Percentiles rank a stretch among this genome's conserved stretches.
These are phyloP conservation scores for Buddleja alternifolia DNA, from an alignment of 257 asterid species.

Conservation along the genomic window DNA sequence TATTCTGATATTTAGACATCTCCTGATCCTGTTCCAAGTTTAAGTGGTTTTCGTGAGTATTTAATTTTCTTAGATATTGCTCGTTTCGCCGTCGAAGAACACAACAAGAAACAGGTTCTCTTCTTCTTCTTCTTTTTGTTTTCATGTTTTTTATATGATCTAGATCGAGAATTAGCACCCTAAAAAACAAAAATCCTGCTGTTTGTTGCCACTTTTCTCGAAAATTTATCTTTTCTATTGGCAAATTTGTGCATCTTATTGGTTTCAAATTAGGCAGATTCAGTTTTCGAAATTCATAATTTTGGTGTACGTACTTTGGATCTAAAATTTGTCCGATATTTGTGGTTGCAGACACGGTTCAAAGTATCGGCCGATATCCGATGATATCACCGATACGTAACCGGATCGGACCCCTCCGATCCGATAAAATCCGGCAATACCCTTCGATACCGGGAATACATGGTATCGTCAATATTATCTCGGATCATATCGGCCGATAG, in stretches of 20 bases:
- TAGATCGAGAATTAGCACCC: background rate
- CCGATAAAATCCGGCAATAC: no score
- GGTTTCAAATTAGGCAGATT: background rate
- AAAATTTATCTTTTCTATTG: background rate
- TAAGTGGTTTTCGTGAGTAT: no score
- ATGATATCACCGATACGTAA: no score
- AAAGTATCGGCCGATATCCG: no score
- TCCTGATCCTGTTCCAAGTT: no score
- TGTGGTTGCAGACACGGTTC: no score
- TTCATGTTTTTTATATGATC: background rate
- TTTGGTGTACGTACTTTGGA: background rate
- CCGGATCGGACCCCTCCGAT: no score
- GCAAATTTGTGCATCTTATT: background rate
- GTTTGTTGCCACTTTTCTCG: background rate
- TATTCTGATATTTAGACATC: no score
- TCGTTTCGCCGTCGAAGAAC: slow-evolving; percentile 74
- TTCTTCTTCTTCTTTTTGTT: background rate
- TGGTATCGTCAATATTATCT: no score
- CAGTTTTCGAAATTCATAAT: background rate
- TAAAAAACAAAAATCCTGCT: background rate
- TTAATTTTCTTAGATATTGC: slow-evolving; percentile 73
- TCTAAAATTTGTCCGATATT: slow-evolving; percentile 15
- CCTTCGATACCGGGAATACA: no score
- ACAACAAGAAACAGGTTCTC: slow-evolving; percentile 69
- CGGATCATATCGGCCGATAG: no score